Percentiles rank a stretch among this genome's conserved stretches.
Evolutionary conservation across 805 yeast species (phyloP).

Genomic region (Wickerhamiella qilinensis): DNA sequence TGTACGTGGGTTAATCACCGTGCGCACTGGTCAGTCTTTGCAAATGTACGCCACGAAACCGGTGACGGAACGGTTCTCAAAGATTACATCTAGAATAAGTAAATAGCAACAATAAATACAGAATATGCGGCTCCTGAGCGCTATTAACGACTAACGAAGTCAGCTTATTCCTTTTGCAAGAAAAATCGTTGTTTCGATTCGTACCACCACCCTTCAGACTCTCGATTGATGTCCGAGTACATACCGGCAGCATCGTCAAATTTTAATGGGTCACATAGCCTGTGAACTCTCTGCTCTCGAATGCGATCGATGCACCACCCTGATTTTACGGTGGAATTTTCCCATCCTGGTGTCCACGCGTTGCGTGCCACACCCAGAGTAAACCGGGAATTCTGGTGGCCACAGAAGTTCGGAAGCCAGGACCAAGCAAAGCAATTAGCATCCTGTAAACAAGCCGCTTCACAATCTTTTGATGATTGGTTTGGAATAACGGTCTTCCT

Average conservation of each 20-base stretch:
- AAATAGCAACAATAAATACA: no score
- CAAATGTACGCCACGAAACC: no score
- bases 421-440: slow-evolving; percentile 10
- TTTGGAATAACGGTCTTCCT: slow-evolving; percentile 3
- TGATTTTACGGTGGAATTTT: slow-evolving; percentile 4
- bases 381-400: slow-evolving; percentile 3
- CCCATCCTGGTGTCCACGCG: slow-evolving; percentile 1
- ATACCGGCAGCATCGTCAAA: not conserved
- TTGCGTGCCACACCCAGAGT: slow-evolving; percentile 8
- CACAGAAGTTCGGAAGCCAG: slow-evolving; percentile 7
- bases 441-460: slow-evolving; percentile 4
- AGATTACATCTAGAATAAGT: no score
- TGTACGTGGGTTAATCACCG: no score
- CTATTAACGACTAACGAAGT: no score
- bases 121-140: no score
- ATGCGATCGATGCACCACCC: slow-evolving; percentile 23
- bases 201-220: slow-evolving; percentile 5
- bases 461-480: slow-evolving; percentile 6
- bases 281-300: slow-evolving; percentile 12
- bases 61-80: no score
- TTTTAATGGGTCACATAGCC: slow-evolving; percentile 10
- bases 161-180: no score
- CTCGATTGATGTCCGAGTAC: not conserved
- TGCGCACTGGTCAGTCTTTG: no score
- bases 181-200: no score